Base-by-base conservation (phyloP, 2,329 filamentous ascomycete genomes). In the Colletotrichum trifolii region DNA sequence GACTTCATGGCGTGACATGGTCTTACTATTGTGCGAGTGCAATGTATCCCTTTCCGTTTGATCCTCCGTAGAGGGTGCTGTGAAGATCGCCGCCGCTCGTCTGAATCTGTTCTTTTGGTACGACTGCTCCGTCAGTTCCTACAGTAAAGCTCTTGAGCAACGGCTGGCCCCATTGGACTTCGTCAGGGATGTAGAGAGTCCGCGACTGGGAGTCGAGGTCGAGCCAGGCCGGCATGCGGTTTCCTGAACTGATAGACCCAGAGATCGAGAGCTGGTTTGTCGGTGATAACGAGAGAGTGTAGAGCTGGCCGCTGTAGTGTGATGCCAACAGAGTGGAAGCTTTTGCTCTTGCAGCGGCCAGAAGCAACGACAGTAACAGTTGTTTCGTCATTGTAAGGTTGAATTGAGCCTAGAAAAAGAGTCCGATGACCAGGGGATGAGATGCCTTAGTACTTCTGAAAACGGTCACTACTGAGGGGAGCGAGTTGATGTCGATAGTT, bases 21-120 rank as follows among this genome's bases (percentile, higher is more conserved):
- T 68, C 76, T 67, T 73, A 83, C 81, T 83, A 83, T 69, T 82
- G 75, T 2, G 80, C 77, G 4, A 77, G 75, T 2, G 79, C 80
- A 56, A 82, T 74, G 70, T 80, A 83, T 5, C 76, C 69, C 52
- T 73, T 73, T 11, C 78, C 79, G 56, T 79, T 72, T 5, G 68
- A 46, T 4, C 76, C 76, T 4, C 78, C 80, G 42, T 78, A 83
- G 6, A 81, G 69, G 0, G 72, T 71, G 43, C 79, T 79, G 64
- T 82, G 77, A 5, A 83, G 76, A 56, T 77, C 76, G 6, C 77
- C 77, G 8, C 78, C 77, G 10, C 69, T 65, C 3, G 76, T 74
- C 40, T 72, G 62, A n/a, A 74, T 71, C 38, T 74, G 73, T 4
- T 73, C 75, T 1, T 71, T 71, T 38, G 75, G 70, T 35, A 71